Evolutionary conservation across 345 rosid species (phyloP), one percentile per base, ranked within the genome.

Genomic region (Salix brachista): DNA sequence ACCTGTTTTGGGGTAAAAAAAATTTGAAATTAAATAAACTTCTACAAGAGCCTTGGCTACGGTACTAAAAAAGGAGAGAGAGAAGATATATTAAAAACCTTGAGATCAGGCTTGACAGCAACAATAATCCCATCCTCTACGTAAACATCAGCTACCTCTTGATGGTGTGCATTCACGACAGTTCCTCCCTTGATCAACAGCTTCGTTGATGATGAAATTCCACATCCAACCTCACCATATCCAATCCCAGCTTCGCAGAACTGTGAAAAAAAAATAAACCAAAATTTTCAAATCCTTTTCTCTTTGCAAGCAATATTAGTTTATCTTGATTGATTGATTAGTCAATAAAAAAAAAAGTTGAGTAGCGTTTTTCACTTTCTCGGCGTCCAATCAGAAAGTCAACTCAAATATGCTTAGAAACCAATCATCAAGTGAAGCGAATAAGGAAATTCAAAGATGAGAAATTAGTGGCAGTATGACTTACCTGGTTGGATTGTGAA

Each of bases 131-230:
- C 98, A 76, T 91, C 87, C 87, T 95, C 97, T 26, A 91, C 90
- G 80, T 89, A 93, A 75, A 93, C 97, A 85, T 95, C 99, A 84
- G 98, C 90, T 73, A 90, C 60, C 87, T 90, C 88, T 77, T 90
- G 94, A 28, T 84, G 88, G 76, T 93, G 92, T 77, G 97, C 93
- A 82, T 95, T 95, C 75, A 95, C 98, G 58, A 95, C 94, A 6
- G 86, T 93, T 77, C 98, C 99, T 56, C 99, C 98, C 78, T 83
- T 91, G 30, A 95, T 91, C 88, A 95, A 76, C 70, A 95, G 83
- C 88, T 90, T 95, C 6, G 91, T 74, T 32, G 86, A 80, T 42
- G 90, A 83, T 1, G 89, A 75, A 78, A 79, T 28, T 70, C 90
- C 89, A 80, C 95, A 88, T 18, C 74, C 79, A 26, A 78, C 41